Conservation (phyloP, 208 protist species). For the Sergeia podlipaevii region DNA sequence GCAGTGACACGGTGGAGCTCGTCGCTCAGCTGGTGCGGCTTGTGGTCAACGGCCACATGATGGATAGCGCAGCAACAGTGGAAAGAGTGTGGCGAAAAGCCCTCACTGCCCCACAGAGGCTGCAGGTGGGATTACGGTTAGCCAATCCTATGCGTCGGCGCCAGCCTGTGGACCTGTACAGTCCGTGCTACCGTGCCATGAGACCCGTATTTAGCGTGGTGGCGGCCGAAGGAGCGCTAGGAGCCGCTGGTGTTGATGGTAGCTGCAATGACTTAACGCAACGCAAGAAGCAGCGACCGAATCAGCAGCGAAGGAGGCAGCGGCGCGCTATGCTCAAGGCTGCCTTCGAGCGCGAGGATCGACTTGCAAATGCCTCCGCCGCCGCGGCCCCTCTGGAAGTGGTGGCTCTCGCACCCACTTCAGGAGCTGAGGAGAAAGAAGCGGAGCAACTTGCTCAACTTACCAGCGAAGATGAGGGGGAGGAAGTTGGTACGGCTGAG, state of each 20-base stretch:
- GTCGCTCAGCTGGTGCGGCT: conserved; percentile 33
- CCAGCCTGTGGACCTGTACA: conserved; percentile 29
- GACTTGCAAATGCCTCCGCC: no score
- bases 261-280: not conserved
- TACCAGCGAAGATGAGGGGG: conserved; percentile 10
- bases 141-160: conserved; percentile 28
- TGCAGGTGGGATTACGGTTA: conserved; percentile 14
- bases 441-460: conserved; percentile 1
- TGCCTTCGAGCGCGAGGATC: conserved; percentile 6
- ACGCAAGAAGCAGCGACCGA: not conserved
- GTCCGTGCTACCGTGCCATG: conserved; percentile 26
- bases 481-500: not conserved
- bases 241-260: not conserved
- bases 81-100: conserved; percentile 13
- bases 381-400: conserved; percentile 3
- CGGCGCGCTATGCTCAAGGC: conserved; percentile 3
- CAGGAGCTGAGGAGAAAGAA: not conserved
- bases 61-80: conserved; percentile 1
- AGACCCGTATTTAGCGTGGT: conserved; percentile 16
- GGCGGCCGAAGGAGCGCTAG: conserved; percentile 7
- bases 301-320: not conserved
- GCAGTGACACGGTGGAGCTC: conserved; percentile 15
- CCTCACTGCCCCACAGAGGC: conserved; percentile 12
- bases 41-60: conserved; percentile 22
- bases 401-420: conserved; percentile 11